Evolutionary conservation across 306 rosid species (phyloP), one percentile per base, ranked within the genome.

Genomic region (Ziziphus jujuba): DNA sequence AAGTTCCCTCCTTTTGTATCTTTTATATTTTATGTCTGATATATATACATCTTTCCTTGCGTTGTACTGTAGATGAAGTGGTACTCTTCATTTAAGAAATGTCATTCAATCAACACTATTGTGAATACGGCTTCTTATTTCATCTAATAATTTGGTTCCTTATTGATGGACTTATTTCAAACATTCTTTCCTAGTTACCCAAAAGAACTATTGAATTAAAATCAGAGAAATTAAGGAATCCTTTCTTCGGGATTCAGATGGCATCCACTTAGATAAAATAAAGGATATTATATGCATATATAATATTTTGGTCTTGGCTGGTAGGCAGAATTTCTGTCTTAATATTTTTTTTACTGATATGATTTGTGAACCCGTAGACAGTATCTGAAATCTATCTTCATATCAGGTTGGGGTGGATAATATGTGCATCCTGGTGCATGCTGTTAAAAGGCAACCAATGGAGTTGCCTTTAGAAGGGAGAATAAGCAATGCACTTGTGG

Each of bases 321-420:
- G 0, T 20, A 22, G 22, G 53, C 49, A 60, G 21, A 23, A 24
- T 44, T 47, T 9, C 12, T 40, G 7, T 40, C 21, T 55, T 19
- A 17, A 33, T 51, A 35, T 20, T 7, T 9, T 43, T 1, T 50
- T 50, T 2, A 6, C 21, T 4, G 24, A 2, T 44, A 19, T 54
- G 0, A 8, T 28, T 36, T 44, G 44, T 24, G 4, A 23, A 51
- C 13, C 21, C 20, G 22, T 19, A 52, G 64, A 56, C 60, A 15
- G 54, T 28, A 38, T 59, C 48, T 21, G 53, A 48, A 28, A 5
- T 54, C 16, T 13, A 28, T 51, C 54, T 6, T 55, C 68, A 74
- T 77, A 44, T 40, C 72, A 93, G 98, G 99, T 93, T 74, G 99
- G 99, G 76, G 99, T 93, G 74, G 99, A 90, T 84, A 93, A 93